Evolutionary conservation across 108 stramenopile genomes (phyloP).

Genomic region (Fragilaria radians): DNA sequence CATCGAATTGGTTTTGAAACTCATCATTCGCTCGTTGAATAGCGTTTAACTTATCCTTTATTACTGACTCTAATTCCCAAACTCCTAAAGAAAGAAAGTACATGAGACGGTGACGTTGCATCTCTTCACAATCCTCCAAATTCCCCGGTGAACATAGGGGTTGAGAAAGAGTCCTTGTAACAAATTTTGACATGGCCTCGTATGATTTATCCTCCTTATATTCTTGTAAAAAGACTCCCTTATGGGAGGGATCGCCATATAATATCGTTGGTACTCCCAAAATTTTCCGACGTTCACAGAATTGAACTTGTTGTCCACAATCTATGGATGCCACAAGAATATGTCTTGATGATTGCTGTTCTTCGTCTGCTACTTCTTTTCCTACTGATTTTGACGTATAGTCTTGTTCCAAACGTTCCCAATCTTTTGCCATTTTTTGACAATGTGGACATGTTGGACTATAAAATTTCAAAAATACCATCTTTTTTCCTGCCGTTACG

Average conservation of each 20-base stretch:
- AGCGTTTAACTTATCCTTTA: conserved; percentile 27
- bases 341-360: conserved; percentile 3
- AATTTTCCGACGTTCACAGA: conserved; percentile 26
- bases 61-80: conserved; percentile 36
- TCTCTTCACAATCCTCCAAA: conserved; percentile 41
- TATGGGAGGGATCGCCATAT: conserved; percentile 33
- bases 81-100: conserved; percentile 31
- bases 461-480: conserved; percentile 76
- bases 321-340: conserved; percentile 30
- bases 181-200: conserved; percentile 36
- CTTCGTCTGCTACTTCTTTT: conserved; percentile 2
- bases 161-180: conserved; percentile 24
- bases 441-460: conserved; percentile 45
- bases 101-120: conserved; percentile 15
- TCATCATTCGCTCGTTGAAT: conserved; percentile 1
- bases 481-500: conserved; percentile 57
- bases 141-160: conserved; percentile 39
- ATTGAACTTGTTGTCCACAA: conserved; percentile 21
- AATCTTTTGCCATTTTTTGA: not conserved
- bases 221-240: conserved; percentile 46
- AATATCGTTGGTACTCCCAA: conserved; percentile 47
- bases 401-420: not conserved
- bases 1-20: not conserved
- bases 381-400: not conserved
- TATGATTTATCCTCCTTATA: conserved; percentile 37